phyloP scores from a whole-genome alignment of 495 filamentous ascomycete genomes.

The Echria macrotheca region DNA sequence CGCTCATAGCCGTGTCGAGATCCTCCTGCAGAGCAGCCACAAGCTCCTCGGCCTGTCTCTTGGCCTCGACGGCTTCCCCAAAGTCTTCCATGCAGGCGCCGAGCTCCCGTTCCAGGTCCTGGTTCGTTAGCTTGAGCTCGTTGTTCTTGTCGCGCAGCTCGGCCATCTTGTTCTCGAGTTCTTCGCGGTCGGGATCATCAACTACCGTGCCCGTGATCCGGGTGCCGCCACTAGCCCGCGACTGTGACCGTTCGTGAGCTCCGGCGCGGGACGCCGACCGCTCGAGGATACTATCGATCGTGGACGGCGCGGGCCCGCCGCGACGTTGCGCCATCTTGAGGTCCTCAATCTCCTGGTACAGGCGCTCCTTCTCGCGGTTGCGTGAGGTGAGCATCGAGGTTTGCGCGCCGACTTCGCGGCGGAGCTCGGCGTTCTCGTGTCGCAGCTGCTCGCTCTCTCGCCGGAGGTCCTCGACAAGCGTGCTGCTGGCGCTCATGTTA shows the following conservation, averaged over 20 bases:
- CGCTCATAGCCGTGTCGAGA: slow-evolving; percentile 67
- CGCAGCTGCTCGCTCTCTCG: slow-evolving; percentile 70
- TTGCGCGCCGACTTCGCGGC: slow-evolving; percentile 89
- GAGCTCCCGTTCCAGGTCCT: slow-evolving; percentile 70
- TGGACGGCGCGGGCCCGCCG: slow-evolving; percentile 51
- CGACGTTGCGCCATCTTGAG: slow-evolving; percentile 80
- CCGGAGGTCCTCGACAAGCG: slow-evolving; percentile 58
- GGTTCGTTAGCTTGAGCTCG: slow-evolving; percentile 75
- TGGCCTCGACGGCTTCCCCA: slow-evolving; percentile 54
- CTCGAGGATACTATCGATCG: slow-evolving; percentile 88
- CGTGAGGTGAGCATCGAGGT: slow-evolving; percentile 96
- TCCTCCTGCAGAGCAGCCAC: slow-evolving; percentile 65
- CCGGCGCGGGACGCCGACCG: slow-evolving; percentile 84
- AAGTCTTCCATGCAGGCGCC: slow-evolving; percentile 61
- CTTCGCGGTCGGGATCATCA: slow-evolving; percentile 79
- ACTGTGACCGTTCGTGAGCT: slow-evolving; percentile 56
- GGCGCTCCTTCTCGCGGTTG: slow-evolving; percentile 87
- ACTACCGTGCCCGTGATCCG: slow-evolving; percentile 53
- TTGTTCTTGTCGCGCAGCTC: slow-evolving; percentile 82
- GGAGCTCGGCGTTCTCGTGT: slow-evolving; percentile 87
- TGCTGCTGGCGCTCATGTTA: slow-evolving; percentile 54
- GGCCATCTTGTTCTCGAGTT: slow-evolving; percentile 74
- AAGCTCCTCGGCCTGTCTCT: slow-evolving; percentile 55
- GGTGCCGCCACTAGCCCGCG: slow-evolving; percentile 66
- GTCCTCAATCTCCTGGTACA: slow-evolving; percentile 96